phyloP scores from a whole-genome alignment of 2,329 filamentous ascomycete species.

The Ramichloridium luteum region DNA sequence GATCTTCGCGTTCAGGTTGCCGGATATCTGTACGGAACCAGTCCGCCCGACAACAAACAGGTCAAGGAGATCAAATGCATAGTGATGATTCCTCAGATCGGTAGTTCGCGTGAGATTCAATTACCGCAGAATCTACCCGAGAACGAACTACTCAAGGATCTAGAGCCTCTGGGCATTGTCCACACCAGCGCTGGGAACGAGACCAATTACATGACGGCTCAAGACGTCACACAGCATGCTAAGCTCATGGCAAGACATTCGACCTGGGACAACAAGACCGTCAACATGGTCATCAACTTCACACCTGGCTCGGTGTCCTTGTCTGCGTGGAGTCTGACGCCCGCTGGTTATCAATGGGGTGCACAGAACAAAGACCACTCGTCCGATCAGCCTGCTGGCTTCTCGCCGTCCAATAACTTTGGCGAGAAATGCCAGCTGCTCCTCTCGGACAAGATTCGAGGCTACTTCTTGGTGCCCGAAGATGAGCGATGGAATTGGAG shows the following conservation, averaged over 20 bases:
- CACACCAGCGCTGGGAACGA: constrained; percentile 94
- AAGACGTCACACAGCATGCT: constrained; percentile 88
- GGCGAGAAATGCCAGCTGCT: constrained; percentile 92
- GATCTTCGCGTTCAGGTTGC: constrained; percentile 94
- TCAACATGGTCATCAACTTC: constrained; percentile 92
- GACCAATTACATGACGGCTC: constrained; percentile 87
- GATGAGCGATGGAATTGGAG: constrained; percentile 92
- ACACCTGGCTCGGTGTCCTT: constrained; percentile 93
- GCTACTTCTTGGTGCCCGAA: constrained; percentile 92
- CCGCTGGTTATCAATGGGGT: constrained; percentile 91
- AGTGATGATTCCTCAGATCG: constrained; percentile 94
- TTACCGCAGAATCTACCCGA: constrained; percentile 80
- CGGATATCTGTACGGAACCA: constrained; percentile 86
- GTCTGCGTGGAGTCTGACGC: constrained; percentile 84
- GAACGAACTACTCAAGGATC: constrained; percentile 72
- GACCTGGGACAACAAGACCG: constrained; percentile 75
- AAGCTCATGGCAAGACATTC: constrained; percentile 75
- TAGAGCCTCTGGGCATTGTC: constrained; percentile 89
- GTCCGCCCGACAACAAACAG: constrained; percentile 85
- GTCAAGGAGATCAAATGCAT: constrained; percentile 96
- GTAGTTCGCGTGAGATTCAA: constrained; percentile 82
- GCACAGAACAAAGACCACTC: constrained; percentile 86
- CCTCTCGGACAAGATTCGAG: constrained; percentile 82
- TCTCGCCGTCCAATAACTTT: constrained; percentile 62
- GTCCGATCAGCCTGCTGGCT: constrained; percentile 88